Evolutionary conservation across 805 yeast species (phyloP).

Genomic region (Priceomyces melissophilus): DNA sequence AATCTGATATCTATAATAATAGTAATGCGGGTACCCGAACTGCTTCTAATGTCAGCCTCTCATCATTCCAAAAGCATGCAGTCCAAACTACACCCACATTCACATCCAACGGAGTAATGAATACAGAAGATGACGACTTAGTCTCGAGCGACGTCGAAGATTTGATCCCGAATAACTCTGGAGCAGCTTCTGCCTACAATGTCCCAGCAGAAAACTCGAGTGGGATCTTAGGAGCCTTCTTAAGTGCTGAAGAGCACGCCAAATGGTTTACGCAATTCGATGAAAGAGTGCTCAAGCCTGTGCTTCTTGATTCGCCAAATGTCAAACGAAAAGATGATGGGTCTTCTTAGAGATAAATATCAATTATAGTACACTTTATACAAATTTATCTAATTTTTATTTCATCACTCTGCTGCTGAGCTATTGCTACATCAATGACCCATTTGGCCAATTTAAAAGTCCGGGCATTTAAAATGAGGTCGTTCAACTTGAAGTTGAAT

Average conservation of each 20-base stretch:
- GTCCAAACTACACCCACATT: constrained; percentile 4
- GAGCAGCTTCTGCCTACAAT: constrained; percentile 1
- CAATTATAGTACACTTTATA: constrained; percentile 1
- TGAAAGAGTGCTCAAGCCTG: constrained; percentile 91
- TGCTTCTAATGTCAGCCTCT: constrained; percentile 25
- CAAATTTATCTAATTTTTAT: background rate
- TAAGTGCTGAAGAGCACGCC: constrained; percentile 67
- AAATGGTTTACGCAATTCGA: constrained; percentile 93
- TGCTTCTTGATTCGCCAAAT: constrained; percentile 57
- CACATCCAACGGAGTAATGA: constrained; percentile 17
- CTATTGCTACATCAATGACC: constrained; percentile 64
- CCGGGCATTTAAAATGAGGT: constrained; percentile 57
- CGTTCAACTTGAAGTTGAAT: constrained; percentile 62
- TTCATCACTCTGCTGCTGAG: constrained; percentile 32
- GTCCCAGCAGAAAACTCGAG: constrained; percentile 5
- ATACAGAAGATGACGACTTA: constrained; percentile 19
- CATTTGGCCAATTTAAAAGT: constrained; percentile 68
- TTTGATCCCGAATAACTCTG: constrained; percentile 6
- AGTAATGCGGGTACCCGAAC: constrained; percentile 25
- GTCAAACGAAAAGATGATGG: background rate
- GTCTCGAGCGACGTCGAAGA: constrained; percentile 38
- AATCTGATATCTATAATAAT: constrained; percentile 14
- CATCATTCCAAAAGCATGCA: constrained; percentile 13
- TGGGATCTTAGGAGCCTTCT: constrained; percentile 39
- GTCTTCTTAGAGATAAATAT: background rate